phyloP scores from a whole-genome alignment of 352 stramenopile species.

The Pythium periplocum region DNA sequence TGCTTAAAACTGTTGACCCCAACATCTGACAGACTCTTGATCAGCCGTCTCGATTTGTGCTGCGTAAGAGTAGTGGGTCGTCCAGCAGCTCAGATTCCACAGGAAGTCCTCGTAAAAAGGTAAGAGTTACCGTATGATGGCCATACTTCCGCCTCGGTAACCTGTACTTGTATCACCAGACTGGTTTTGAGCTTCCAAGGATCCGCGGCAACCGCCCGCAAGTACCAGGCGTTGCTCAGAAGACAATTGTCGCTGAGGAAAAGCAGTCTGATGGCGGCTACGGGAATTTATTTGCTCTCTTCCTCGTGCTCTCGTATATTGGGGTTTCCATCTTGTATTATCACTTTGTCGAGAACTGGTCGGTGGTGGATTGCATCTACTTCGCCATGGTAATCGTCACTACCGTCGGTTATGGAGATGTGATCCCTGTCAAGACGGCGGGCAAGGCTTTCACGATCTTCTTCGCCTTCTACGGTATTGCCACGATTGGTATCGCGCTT shows the following conservation, averaged over 20 bases:
- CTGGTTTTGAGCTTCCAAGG: slow-evolving; percentile 13
- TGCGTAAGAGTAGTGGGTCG: slow-evolving; percentile 3
- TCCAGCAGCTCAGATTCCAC: slow-evolving; percentile 12
- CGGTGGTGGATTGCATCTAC: slow-evolving; percentile 83
- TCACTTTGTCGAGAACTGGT: slow-evolving; percentile 52
- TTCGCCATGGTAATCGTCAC: slow-evolving; percentile 92
- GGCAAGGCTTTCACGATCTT: slow-evolving; percentile 86
- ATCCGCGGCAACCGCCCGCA: slow-evolving; percentile 1
- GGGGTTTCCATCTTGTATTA: slow-evolving; percentile 49
- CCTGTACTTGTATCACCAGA: background rate
- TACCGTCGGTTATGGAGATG: slow-evolving; percentile 86
- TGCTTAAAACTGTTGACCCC: background rate
- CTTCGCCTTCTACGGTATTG: slow-evolving; percentile 75
- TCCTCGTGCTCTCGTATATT: slow-evolving; percentile 56
- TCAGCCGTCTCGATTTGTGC: background rate
- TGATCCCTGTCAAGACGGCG: slow-evolving; percentile 39
- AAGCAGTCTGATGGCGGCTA: slow-evolving; percentile 1
- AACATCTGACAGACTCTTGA: too few relatives aligned
- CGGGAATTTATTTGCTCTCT: slow-evolving; percentile 33
- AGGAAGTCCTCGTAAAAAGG: slow-evolving; percentile 2
- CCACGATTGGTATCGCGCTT: slow-evolving; percentile 61
- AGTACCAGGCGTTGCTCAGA: slow-evolving; percentile 14
- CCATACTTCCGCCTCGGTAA: too few relatives aligned
- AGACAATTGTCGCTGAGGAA: slow-evolving; percentile 12
- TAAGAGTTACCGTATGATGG: background rate